Evolutionary conservation across 257 asterid genomes (phyloP).

Genomic region (Nicotiana benthamiana): DNA sequence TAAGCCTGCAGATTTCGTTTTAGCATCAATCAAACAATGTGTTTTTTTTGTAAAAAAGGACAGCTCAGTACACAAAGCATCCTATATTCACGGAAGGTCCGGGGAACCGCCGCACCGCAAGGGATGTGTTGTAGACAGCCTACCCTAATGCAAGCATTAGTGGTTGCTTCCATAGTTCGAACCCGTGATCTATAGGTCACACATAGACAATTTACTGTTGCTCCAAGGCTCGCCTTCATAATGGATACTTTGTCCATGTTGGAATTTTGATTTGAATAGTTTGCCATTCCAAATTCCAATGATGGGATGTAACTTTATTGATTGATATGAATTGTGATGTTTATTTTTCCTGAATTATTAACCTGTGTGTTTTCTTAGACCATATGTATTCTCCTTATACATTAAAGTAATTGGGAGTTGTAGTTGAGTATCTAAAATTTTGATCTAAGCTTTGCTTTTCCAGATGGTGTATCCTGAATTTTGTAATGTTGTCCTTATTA

Average conservation of each 20-base stretch:
- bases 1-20: background rate
- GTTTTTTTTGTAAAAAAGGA: background rate
- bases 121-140: too few species aligned
- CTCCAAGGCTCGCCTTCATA: too few species aligned
- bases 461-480: background rate
- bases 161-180: too few species aligned
- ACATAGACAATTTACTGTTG: too few species aligned
- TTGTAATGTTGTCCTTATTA: background rate
- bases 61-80: too few species aligned
- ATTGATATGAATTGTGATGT: background rate
- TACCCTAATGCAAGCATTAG: too few species aligned
- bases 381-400: background rate
- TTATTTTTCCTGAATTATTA: background rate
- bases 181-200: too few species aligned
- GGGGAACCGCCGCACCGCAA: too few species aligned
- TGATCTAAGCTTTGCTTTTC: background rate
- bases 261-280: constrained; percentile 3
- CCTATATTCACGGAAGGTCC: too few species aligned
- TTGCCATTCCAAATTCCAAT: background rate
- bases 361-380: background rate
- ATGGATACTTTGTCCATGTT: background rate
- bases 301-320: background rate
- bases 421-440: background rate
- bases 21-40: background rate
- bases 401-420: background rate